Conservation (phyloP, 2,329 filamentous ascomycete genomes). For the Cladosporium sp. region DNA sequence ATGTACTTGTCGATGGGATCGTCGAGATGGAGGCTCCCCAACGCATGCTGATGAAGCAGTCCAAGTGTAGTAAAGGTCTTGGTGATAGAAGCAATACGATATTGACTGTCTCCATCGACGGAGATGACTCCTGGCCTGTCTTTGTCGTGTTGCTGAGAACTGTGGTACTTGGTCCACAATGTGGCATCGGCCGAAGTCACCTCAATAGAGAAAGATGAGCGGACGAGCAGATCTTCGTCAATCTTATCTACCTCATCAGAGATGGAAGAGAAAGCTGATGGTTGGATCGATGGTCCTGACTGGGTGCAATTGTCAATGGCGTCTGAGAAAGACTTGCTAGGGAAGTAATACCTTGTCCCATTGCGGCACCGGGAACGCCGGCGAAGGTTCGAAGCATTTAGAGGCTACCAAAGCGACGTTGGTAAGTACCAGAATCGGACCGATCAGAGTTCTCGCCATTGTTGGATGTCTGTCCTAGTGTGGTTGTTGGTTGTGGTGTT, state of each 20-base stretch:
- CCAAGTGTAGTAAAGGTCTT: conserved; percentile 55
- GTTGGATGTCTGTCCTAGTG: neutral
- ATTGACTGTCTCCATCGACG: conserved; percentile 42
- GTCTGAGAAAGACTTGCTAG: neutral
- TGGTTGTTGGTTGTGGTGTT: neutral
- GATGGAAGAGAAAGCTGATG: conserved; percentile 36
- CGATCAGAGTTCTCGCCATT: neutral
- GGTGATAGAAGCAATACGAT: conserved; percentile 42
- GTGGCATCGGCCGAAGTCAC: conserved; percentile 41
- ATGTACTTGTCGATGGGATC: conserved; percentile 47
- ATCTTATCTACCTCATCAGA: conserved; percentile 30
- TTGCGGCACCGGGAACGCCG: conserved; percentile 41
- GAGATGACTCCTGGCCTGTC: conserved; percentile 38
- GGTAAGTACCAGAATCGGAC: neutral
- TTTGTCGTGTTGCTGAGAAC: conserved; percentile 38
- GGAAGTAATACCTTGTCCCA: conserved; percentile 26
- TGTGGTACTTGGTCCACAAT: conserved; percentile 43
- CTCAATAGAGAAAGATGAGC: conserved; percentile 43
- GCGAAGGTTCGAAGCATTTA: conserved; percentile 39
- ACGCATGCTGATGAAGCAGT: conserved; percentile 55
- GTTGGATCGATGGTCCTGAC: conserved; percentile 3
- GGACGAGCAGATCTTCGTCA: conserved; percentile 32
- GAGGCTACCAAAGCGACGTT: neutral
- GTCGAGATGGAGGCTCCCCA: conserved; percentile 49
- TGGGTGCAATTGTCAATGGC: neutral